These are phyloP conservation scores for Hippophae gyantsensis DNA, from an alignment of 306 rosid genomes.

Conservation along the genomic window DNA sequence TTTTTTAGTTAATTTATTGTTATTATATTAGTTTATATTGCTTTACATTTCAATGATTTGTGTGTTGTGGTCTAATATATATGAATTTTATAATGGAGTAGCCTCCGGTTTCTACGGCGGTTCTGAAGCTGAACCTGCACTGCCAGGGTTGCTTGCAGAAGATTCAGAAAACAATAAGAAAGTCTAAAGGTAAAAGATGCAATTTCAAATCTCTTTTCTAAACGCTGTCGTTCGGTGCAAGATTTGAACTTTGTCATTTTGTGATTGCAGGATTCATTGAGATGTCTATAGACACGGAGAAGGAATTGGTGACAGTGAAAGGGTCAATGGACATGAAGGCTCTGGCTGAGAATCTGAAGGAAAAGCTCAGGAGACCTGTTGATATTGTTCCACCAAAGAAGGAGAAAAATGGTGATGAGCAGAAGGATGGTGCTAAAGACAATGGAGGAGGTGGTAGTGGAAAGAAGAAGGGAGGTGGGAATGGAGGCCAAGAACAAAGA, in stretches of 20 bases:
- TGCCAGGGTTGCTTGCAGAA: constrained; percentile 58
- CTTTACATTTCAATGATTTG: not conserved
- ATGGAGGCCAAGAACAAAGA: constrained; percentile 2
- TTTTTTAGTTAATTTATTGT: not conserved
- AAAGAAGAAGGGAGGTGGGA: constrained; percentile 19
- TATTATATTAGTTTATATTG: not conserved
- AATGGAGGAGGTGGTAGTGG: constrained; percentile 7
- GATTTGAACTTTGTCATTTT: not conserved
- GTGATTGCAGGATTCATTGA: constrained; percentile 35
- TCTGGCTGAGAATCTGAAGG: constrained; percentile 28
- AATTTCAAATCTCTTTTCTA: too few species aligned
- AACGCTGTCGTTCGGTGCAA: constrained; percentile 4
- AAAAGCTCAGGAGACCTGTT: constrained; percentile 43
- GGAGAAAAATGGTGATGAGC: constrained; percentile 29
- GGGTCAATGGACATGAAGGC: constrained; percentile 59
- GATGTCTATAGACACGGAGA: constrained; percentile 41
- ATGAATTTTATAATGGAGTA: constrained; percentile 8
- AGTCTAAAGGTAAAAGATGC: constrained; percentile 37
- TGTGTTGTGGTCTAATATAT: not conserved
- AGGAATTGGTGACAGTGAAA: constrained; percentile 46
- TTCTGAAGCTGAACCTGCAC: constrained; percentile 49
- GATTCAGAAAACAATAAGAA: constrained; percentile 30
- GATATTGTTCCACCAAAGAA: constrained; percentile 57
- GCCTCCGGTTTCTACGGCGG: constrained; percentile 53
- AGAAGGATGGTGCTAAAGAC: constrained; percentile 11